Percentiles rank a stretch among this genome's conserved stretches.
Conservation (phyloP, 495 filamentous ascomycete genomes). For the Aspergillus biplanus region DNA sequence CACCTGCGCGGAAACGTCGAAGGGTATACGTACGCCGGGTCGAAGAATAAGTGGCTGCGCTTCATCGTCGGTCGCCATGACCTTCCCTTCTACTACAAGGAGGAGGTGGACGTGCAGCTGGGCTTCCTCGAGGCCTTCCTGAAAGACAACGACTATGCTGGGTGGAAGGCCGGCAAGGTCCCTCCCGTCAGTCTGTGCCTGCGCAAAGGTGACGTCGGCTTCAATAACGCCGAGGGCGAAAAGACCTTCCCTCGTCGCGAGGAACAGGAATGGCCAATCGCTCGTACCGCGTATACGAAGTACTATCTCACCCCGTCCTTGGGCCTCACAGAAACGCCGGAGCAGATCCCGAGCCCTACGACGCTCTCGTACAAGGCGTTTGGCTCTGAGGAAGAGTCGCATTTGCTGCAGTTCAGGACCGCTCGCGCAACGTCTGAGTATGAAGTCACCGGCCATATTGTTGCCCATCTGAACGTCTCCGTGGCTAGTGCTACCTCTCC, state of each 20-base stretch:
- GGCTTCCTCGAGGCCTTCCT: conserved; percentile 65
- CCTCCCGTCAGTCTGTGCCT: conserved; percentile 53
- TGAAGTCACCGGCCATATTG: conserved; percentile 63
- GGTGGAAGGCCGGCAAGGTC: conserved; percentile 51
- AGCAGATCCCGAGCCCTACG: conserved; percentile 32
- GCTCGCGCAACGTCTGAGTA: conserved; percentile 50
- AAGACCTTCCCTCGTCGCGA: conserved; percentile 43
- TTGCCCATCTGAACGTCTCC: conserved; percentile 58
- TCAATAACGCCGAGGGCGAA: conserved; percentile 55
- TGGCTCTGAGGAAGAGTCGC: neutral
- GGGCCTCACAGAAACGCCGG: neutral
- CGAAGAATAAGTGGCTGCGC: conserved; percentile 60
- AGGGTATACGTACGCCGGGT: conserved; percentile 59
- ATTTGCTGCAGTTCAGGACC: conserved; percentile 49
- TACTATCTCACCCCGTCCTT: conserved; percentile 45
- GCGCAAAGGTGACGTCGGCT: conserved; percentile 57
- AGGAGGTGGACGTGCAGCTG: conserved; percentile 60
- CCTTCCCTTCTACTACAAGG: conserved; percentile 65
- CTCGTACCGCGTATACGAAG: conserved; percentile 53
- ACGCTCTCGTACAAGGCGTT: neutral
- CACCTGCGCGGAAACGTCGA: conserved; percentile 68
- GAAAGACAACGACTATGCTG: conserved; percentile 55
- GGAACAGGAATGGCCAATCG: conserved; percentile 61
- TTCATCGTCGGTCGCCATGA: conserved; percentile 67
- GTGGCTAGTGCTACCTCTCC: conserved; percentile 20